Conservation (phyloP, 345 rosid species). For the Gossypium bickii region DNA sequence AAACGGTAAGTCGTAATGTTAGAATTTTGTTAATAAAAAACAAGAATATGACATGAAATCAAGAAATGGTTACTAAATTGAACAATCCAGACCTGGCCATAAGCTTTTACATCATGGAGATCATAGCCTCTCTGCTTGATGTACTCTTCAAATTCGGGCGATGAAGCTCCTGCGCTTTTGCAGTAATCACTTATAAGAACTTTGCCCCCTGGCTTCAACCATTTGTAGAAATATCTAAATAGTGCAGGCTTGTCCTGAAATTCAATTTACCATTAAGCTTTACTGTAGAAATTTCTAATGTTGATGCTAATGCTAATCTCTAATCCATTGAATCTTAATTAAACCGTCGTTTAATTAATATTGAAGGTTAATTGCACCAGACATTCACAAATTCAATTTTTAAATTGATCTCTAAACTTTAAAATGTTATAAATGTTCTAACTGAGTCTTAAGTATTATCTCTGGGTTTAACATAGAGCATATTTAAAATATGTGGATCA, state of each 20-base stretch:
- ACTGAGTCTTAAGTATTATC: too few species aligned
- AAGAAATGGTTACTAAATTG: slow-evolving; percentile 12
- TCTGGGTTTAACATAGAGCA: too few species aligned
- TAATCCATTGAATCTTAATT: not conserved
- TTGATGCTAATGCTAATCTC: not conserved
- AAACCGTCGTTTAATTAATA: too few species aligned
- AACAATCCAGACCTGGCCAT: slow-evolving; percentile 60
- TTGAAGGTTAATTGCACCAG: too few species aligned
- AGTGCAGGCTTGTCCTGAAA: slow-evolving; percentile 88
- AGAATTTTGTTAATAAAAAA: not conserved
- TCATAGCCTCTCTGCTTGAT: slow-evolving; percentile 91
- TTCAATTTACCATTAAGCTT: not conserved
- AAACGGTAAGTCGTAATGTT: not conserved
- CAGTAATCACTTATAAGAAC: slow-evolving; percentile 94
- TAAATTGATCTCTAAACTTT: too few species aligned
- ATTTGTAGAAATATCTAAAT: slow-evolving; percentile 78
- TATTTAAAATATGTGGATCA: too few species aligned
- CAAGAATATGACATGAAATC: not conserved
- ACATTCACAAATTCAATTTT: too few species aligned
- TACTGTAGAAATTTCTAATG: not conserved
- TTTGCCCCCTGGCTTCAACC: slow-evolving; percentile 95
- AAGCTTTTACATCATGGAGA: slow-evolving; percentile 74
- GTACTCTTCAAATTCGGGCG: slow-evolving; percentile 60
- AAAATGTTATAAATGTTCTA: too few species aligned
- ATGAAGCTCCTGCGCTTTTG: slow-evolving; percentile 60